A percentile compares a stretch with the other conserved stretches of the same genome.
phyloP scores from a whole-genome alignment of 148 eudicot species.

The Selenicereus undatus region DNA sequence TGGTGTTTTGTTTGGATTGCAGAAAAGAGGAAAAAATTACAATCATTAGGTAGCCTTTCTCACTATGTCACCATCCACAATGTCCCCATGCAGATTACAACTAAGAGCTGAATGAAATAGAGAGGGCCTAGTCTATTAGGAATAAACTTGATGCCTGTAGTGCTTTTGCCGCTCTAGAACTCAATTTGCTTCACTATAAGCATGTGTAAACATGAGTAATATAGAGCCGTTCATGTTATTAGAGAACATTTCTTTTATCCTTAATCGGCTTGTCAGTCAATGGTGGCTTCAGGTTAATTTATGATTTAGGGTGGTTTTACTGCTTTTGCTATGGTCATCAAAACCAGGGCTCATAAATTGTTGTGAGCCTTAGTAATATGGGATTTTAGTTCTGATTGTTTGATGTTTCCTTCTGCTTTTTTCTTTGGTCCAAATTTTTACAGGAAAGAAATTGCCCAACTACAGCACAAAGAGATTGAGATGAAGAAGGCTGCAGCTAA shows the following conservation, averaged over 20 bases:
- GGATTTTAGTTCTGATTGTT: background rate
- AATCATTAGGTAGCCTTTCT: background rate
- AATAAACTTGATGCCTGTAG: background rate
- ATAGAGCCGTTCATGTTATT: background rate
- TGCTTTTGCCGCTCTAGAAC: background rate
- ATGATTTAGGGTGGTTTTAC: background rate
- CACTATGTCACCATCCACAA: background rate
- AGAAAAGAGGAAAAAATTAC: background rate
- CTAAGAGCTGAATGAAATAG: background rate
- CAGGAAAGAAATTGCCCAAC: constrained; percentile 58
- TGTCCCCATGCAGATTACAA: background rate
- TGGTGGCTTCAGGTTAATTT: background rate
- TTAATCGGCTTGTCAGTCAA: background rate
- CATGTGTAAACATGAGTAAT: background rate
- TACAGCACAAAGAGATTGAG: constrained; percentile 62
- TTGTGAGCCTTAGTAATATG: background rate
- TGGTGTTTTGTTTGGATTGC: background rate
- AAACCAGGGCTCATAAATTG: background rate
- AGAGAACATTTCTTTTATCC: background rate
- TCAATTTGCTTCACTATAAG: background rate
- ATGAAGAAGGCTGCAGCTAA: constrained; percentile 77
- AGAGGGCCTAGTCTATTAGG: background rate
- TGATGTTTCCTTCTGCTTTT: background rate
- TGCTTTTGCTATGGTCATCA: background rate
- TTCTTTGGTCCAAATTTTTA: background rate